Percentiles rank a stretch among this genome's conserved stretches.
These are phyloP conservation scores for Toxicodendron radicans DNA, from an alignment of 345 rosid species.

Conservation along the genomic window DNA sequence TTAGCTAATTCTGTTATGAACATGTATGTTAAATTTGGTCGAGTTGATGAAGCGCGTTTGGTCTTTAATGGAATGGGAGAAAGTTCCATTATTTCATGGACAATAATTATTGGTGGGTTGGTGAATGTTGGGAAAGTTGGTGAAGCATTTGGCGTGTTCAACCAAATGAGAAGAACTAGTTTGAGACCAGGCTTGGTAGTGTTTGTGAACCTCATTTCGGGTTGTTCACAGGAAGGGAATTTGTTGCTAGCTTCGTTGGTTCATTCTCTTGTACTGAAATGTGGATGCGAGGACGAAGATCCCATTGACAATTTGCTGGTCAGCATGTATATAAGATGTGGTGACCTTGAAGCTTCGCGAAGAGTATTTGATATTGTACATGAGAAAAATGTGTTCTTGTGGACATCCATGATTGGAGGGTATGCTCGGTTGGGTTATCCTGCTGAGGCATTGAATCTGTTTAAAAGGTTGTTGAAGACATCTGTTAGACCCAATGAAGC, in stretches of 20 bases:
- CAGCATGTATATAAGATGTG: slow-evolving; percentile 33
- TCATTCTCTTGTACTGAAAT: slow-evolving; percentile 32
- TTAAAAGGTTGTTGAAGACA: slow-evolving; percentile 26
- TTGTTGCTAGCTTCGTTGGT: slow-evolving; percentile 28
- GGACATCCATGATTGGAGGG: slow-evolving; percentile 31
- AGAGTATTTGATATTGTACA: slow-evolving; percentile 22
- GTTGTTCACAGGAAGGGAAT: slow-evolving; percentile 23
- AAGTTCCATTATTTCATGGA: slow-evolving; percentile 32
- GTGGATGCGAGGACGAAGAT: slow-evolving; percentile 20
- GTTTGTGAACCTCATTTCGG: slow-evolving; percentile 27
- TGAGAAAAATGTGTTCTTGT: slow-evolving; percentile 27
- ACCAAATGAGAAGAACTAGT: slow-evolving; percentile 21
- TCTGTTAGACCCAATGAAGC: slow-evolving; percentile 29
- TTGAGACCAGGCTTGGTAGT: slow-evolving; percentile 18
- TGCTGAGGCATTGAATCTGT: slow-evolving; percentile 22
- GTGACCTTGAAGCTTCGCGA: slow-evolving; percentile 27
- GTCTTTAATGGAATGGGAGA: slow-evolving; percentile 26
- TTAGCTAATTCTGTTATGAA: slow-evolving; percentile 31
- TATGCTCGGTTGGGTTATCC: slow-evolving; percentile 25
- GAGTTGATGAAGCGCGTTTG: slow-evolving; percentile 26
- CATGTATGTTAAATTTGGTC: slow-evolving; percentile 26
- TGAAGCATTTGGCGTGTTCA: slow-evolving; percentile 29
- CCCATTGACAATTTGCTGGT: slow-evolving; percentile 28
- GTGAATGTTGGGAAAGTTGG: slow-evolving; percentile 17
- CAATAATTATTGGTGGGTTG: slow-evolving; percentile 29